Percentiles rank a stretch among this genome's conserved stretches.
These are phyloP conservation scores for Zoysia pacifica DNA, from an alignment of 176 grass and related monocot genomes.

Conservation along the genomic window DNA sequence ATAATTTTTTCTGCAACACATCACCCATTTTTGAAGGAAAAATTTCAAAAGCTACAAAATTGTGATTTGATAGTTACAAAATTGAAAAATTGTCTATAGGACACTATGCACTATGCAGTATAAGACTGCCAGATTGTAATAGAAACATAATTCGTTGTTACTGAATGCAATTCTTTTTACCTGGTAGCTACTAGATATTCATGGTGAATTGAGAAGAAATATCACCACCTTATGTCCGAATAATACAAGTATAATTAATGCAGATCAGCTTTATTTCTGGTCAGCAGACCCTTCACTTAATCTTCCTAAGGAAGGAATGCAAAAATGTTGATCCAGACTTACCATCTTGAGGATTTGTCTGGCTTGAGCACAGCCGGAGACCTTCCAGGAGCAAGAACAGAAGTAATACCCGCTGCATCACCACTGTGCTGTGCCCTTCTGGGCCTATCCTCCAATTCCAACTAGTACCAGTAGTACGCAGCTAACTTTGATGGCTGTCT, in stretches of 20 bases:
- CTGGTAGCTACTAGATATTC: neutral
- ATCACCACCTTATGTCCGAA: neutral
- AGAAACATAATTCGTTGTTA: constrained; percentile 8
- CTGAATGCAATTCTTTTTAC: neutral
- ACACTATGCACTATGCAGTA: neutral
- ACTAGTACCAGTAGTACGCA: neutral
- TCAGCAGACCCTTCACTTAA: neutral
- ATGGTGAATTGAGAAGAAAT: constrained; percentile 4
- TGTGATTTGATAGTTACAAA: neutral
- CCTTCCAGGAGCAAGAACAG: constrained; percentile 54
- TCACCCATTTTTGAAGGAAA: neutral
- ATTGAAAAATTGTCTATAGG: neutral
- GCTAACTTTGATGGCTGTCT: neutral
- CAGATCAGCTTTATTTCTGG: constrained; percentile 17
- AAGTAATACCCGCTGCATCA: constrained; percentile 46
- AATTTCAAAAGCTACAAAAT: neutral
- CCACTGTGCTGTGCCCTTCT: neutral
- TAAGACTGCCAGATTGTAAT: neutral
- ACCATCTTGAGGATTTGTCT: constrained; percentile 80
- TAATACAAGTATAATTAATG: constrained; percentile 16
- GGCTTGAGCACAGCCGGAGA: constrained; percentile 39
- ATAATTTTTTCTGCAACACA: neutral
- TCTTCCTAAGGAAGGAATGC: constrained; percentile 3
- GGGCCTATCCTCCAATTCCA: constrained; percentile 14
- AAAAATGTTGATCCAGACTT: constrained; percentile 34